Evolutionary conservation across 1,284 basidiomycete genomes (phyloP), one percentile per base, ranked within the genome.

Genomic region (Blastosporella zonata): DNA sequence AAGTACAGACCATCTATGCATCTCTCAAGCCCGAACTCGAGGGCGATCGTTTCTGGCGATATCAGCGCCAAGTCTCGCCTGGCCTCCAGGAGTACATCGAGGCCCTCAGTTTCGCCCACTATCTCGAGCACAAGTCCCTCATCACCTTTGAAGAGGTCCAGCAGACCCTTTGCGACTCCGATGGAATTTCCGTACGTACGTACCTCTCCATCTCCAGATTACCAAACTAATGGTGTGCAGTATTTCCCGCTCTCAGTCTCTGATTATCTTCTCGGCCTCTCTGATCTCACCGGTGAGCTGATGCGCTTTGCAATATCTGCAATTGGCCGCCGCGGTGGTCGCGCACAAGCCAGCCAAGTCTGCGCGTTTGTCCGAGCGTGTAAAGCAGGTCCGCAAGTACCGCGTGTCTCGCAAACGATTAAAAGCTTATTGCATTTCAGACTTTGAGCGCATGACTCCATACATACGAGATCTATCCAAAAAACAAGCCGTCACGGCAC

Each of bases 251-350:
- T 92, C 22, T 75, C 90, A 2, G 64, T 79, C 21, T 81, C 87
- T 46, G 94, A 97, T 59, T 98, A 97, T 64, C 73, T 97, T 12
- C 79, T 98, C 1, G 96, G 96, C 12, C 72, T 97, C 23, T 93
- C 92, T 1, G 96, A 99, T 66, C 74, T 99, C 27, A 97, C 93
- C 0, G 96, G 96, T 35, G 96, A 98, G 67, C 80, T 96, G n/a
- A 98, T 98, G 96, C 81, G 96, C 29, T 90, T 88, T 55, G 93
- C 93, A 3, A 97, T 95, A 52, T 89, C 83, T 35, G 75, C 81
- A 10, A 79, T 89, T 39, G 73, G 85, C 6, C 79, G 79, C 18
- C 81, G 81, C 27, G 87, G 87, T 1, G 86, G 90, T 20, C 81
- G 84, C 42, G 72, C 77, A 50, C 84, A 79, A 55, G 89, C 91